Conservation (phyloP, 2,329 filamentous ascomycete species). For the Cylindrodendrum hubeiense region DNA sequence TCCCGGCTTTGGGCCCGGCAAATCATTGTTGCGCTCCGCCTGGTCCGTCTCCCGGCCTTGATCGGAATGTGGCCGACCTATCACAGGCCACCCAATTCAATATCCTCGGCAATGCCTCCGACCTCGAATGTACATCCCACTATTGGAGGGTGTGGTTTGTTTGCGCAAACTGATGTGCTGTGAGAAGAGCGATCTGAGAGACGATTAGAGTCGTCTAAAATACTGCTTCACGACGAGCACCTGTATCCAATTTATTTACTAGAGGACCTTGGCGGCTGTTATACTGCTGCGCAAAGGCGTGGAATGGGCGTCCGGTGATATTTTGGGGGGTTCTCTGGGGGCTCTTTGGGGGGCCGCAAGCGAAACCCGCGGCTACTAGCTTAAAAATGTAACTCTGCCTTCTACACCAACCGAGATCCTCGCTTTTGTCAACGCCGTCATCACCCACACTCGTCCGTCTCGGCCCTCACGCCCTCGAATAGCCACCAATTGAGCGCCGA, state of each 20-base stretch:
- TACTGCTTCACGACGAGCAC: not conserved
- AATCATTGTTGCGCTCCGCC: slow-evolving; percentile 45
- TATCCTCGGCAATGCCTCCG: slow-evolving; percentile 64
- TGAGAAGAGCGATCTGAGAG: slow-evolving; percentile 40
- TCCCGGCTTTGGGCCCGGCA: slow-evolving; percentile 20
- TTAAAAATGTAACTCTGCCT: not conserved
- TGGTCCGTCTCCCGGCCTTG: slow-evolving; percentile 43
- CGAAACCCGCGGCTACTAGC: too few relatives aligned
- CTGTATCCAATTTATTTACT: not conserved
- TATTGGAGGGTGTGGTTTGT: not conserved
- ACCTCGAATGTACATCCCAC: slow-evolving; percentile 40
- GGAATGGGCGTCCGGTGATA: too few relatives aligned
- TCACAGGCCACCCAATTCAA: slow-evolving; percentile 58
- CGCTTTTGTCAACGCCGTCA: not conserved
- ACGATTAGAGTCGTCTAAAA: not conserved
- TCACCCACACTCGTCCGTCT: not conserved
- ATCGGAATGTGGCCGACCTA: slow-evolving; percentile 54
- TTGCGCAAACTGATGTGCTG: slow-evolving; percentile 11
- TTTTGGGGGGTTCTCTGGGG: too few relatives aligned
- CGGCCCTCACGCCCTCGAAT: slow-evolving; percentile 5
- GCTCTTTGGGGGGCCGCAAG: too few relatives aligned
- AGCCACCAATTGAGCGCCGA: slow-evolving; percentile 43
- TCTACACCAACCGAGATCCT: not conserved
- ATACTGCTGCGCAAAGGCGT: not conserved
- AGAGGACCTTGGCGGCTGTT: not conserved